Percentiles rank a stretch among this genome's conserved stretches.
phyloP scores from a whole-genome alignment of 2,329 filamentous ascomycete genomes.

The Aspergillus pseudotamarii region DNA sequence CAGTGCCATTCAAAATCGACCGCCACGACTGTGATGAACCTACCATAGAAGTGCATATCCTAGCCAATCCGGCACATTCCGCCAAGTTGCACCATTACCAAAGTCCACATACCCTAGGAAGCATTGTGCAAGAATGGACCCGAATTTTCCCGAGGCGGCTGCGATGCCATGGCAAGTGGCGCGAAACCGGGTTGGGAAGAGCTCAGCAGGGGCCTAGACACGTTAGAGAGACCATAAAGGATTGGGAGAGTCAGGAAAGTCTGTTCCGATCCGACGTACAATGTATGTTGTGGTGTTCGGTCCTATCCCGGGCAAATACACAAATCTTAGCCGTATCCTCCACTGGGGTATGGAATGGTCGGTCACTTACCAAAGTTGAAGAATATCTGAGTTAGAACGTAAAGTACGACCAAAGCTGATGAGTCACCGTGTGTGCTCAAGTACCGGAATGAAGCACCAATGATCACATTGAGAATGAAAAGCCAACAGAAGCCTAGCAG shows the following conservation, averaged over 20 bases:
- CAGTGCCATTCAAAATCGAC: fast-evolving
- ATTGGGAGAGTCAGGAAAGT: fast-evolving
- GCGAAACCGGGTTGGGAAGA: neutral
- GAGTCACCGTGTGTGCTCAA: neutral
- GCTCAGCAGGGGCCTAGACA: neutral
- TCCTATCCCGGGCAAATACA: fast-evolving
- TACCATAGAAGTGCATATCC: neutral
- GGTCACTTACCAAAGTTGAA: neutral
- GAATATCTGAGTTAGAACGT: neutral
- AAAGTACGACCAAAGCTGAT: neutral
- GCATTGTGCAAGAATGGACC: neutral
- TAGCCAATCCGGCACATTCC: neutral
- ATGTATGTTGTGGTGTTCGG: neutral
- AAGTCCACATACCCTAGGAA: neutral
- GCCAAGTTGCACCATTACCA: neutral
- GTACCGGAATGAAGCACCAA: neutral
- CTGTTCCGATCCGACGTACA: neutral
- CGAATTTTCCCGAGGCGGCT: neutral
- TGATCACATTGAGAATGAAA: neutral
- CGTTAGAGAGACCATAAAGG: neutral
- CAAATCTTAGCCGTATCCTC: neutral
- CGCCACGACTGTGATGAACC: fast-evolving
- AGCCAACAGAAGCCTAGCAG: neutral
- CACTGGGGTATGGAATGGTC: no score
- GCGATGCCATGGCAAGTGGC: neutral